phyloP scores from a whole-genome alignment of 1,284 basidiomycete species.

The Prillingera fragicola region DNA sequence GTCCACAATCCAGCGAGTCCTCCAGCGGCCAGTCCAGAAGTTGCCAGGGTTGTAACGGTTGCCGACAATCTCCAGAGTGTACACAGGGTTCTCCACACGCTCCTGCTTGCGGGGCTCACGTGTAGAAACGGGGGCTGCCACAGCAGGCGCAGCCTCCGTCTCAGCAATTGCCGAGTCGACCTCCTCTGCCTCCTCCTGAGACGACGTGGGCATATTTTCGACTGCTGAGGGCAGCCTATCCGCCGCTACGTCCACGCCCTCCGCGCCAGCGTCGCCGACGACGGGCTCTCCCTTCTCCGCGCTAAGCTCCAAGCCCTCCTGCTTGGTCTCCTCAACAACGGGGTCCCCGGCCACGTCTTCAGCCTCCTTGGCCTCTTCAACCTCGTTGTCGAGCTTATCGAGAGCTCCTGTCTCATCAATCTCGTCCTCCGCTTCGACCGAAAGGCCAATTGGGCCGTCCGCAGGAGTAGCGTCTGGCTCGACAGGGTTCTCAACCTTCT shows the following conservation, averaged over 20 bases:
- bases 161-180: slow-evolving; percentile 9
- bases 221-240: not conserved
- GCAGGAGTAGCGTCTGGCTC: not conserved
- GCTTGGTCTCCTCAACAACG: slow-evolving; percentile 1
- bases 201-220: too few species aligned
- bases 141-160: slow-evolving; percentile 4
- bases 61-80: slow-evolving; percentile 74
- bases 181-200: slow-evolving; percentile 10
- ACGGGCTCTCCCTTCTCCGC: too few species aligned
- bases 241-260: slow-evolving; percentile 4
- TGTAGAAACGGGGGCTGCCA: slow-evolving; percentile 1
- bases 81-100: slow-evolving; percentile 49
- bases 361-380: slow-evolving; percentile 26
- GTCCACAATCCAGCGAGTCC: slow-evolving; percentile 54
- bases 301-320: not conserved
- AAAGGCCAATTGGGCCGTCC: not conserved
- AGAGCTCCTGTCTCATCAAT: slow-evolving; percentile 29
- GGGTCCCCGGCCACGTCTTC: slow-evolving; percentile 16
- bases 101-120: slow-evolving; percentile 19
- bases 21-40: slow-evolving; percentile 91
- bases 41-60: slow-evolving; percentile 90
- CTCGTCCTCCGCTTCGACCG: slow-evolving; percentile 24
- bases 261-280: slow-evolving; percentile 2
- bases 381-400: slow-evolving; percentile 28
- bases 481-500: not conserved